Base-by-base conservation (phyloP, 495 filamentous ascomycete species). In the Polyplosphaeria fusca region DNA sequence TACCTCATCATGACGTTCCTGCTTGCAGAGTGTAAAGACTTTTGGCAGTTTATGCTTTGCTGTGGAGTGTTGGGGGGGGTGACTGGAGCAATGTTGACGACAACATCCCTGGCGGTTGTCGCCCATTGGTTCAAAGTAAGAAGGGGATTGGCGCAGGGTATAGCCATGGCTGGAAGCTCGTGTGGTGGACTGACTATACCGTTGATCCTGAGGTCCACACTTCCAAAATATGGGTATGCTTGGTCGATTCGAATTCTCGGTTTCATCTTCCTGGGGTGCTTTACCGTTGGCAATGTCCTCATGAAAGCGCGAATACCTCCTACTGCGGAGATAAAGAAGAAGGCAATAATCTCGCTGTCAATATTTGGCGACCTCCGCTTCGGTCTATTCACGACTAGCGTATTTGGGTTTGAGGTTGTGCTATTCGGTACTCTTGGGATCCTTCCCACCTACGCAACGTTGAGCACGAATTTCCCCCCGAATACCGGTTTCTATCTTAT, bases 191-290 rank as follows among this genome's bases (percentile, higher is more conserved):
- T 87, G 26, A 73, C 87, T 5, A 74, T 86, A 38, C 83, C 81
- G 4, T 89, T 91, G 65, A 84, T 91, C 76, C 79, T 90, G 42
- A 66, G 78, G 5, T 74, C 77, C 12, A 69, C 89, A n/a, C 80
- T 90, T 59, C 76, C 75, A 0, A 45, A 71, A 22, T 76, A 88
- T 43, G 87, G 86, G 5, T 92, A 87, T 57, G 70, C 73, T 1
- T 93, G 88, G 88, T 77, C 87, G 2, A 83, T 91, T 73, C 82
- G 88, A 16, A 77, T 77, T 27, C 72, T 76, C 30, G 87, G 82
- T 5, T 89, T 91, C 60, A 64, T 91, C 46, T 82, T 91, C 52
- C 76, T 90, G 0, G 72, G 66, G 12, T 71, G 90, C 26, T 77
- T 89, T 37, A 65, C 73, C 41, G 74, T 88, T 55, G 75, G 80